Conservation (phyloP, 768 basidiomycete species). For the Rubroboletus pulcherrimus region DNA sequence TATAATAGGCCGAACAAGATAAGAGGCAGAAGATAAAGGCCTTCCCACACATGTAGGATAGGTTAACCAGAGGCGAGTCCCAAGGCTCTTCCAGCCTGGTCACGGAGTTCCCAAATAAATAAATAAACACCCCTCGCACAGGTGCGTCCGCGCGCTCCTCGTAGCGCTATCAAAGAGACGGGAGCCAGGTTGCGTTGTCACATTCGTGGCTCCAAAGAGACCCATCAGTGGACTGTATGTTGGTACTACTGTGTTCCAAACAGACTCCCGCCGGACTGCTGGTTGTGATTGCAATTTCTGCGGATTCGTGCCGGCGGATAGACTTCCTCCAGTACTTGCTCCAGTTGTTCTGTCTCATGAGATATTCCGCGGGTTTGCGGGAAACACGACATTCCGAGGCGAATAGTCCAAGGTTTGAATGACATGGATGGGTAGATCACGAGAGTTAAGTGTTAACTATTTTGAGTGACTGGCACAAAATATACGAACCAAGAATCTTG, state of each 20-base stretch:
- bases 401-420: background rate
- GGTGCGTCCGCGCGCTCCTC: conserved; percentile 8
- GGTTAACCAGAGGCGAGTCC: background rate
- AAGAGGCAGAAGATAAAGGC: background rate
- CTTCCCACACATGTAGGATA: background rate
- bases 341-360: conserved; percentile 39
- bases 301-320: conserved; percentile 21
- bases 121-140: conserved; percentile 15
- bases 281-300: conserved; percentile 14
- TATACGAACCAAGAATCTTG: conserved; percentile 58
- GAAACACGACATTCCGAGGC: background rate
- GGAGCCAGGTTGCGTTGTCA: conserved; percentile 11
- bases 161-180: conserved; percentile 23
- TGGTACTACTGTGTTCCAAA: background rate
- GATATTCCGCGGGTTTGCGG: background rate
- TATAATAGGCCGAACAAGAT: background rate
- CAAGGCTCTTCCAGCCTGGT: background rate
- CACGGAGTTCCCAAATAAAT: conserved; percentile 5
- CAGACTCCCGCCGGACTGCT: conserved; percentile 13
- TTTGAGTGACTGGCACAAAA: background rate
- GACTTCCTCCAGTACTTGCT: conserved; percentile 6
- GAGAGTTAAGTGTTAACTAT: background rate
- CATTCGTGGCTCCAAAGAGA: conserved; percentile 19
- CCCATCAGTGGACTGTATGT: conserved; percentile 10
- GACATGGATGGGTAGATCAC: background rate